Evolutionary conservation across 331 rosid species (phyloP).

Genomic region (Prunus yedoensis): DNA sequence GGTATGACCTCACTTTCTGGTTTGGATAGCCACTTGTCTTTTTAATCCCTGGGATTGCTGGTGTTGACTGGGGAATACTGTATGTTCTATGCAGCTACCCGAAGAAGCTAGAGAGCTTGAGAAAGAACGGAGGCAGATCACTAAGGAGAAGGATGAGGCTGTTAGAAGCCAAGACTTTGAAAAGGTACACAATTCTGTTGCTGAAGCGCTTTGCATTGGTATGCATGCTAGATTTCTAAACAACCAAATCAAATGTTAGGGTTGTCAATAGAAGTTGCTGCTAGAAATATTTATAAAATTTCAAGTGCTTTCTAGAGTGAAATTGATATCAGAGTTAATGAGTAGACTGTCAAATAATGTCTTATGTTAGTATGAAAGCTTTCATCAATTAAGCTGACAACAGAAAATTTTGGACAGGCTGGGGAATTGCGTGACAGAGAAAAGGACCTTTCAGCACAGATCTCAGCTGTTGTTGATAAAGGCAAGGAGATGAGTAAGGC

Average conservation of each 20-base stretch:
- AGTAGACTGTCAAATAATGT: neutral
- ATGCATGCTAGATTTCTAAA: neutral
- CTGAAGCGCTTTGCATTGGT: neutral
- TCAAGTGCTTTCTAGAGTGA: neutral
- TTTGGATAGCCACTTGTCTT: neutral
- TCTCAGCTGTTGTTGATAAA: constrained; percentile 72
- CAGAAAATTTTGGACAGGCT: constrained; percentile 54
- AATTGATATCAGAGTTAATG: neutral
- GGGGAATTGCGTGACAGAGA: constrained; percentile 93
- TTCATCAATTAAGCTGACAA: constrained; percentile 13
- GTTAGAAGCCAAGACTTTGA: constrained; percentile 94
- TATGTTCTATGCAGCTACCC: constrained; percentile 60
- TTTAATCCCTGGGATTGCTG: neutral
- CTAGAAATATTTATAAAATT: neutral
- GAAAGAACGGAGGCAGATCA: constrained; percentile 84
- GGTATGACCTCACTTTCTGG: constrained; percentile 34
- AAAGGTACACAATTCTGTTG: constrained; percentile 46
- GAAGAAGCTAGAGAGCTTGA: constrained; percentile 90
- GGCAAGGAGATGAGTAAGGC: constrained; percentile 98
- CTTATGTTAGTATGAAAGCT: neutral
- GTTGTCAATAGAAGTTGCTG: neutral
- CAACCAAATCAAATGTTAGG: neutral
- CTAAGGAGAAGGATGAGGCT: constrained; percentile 87
- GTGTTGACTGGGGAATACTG: constrained; percentile 18
- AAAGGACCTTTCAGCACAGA: constrained; percentile 90